These are phyloP conservation scores for Whalleya microplaca DNA, from an alignment of 2,329 filamentous ascomycete genomes.

Conservation along the genomic window DNA sequence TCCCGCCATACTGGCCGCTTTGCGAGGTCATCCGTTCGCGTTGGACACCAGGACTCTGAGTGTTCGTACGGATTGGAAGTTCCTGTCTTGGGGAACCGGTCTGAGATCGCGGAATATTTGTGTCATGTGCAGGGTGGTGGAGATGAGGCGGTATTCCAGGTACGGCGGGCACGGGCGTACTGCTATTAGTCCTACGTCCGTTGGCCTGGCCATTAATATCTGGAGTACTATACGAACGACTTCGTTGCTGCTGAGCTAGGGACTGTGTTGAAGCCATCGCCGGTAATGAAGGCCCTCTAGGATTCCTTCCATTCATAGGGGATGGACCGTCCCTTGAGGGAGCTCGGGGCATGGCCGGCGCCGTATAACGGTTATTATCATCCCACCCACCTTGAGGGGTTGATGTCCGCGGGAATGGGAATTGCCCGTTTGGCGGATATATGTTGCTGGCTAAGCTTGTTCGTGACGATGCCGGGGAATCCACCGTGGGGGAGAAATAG, in stretches of 20 bases:
- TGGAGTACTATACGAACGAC: constrained; percentile 91
- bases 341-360: constrained; percentile 81
- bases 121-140: constrained; percentile 63
- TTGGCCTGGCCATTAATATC: constrained; percentile 79
- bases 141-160: constrained; percentile 77
- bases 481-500: constrained; percentile 88
- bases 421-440: constrained; percentile 57
- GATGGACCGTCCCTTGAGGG: constrained; percentile 77
- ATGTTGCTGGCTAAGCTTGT: constrained; percentile 77
- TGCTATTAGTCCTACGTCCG: constrained; percentile 59
- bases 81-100: constrained; percentile 77
- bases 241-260: constrained; percentile 68
- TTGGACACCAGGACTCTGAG: constrained; percentile 71
- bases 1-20: constrained; percentile 53
- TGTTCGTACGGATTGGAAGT: constrained; percentile 68
- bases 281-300: constrained; percentile 79
- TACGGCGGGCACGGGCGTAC: constrained; percentile 66
- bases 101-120: constrained; percentile 75
- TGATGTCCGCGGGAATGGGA: constrained; percentile 74
- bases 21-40: constrained; percentile 59
- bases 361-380: constrained; percentile 79
- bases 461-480: constrained; percentile 77
- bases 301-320: constrained; percentile 63
- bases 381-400: constrained; percentile 73
- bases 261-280: constrained; percentile 65